Base-by-base conservation (phyloP, 1,284 basidiomycete genomes). In the Trichosporon coremiiforme region DNA sequence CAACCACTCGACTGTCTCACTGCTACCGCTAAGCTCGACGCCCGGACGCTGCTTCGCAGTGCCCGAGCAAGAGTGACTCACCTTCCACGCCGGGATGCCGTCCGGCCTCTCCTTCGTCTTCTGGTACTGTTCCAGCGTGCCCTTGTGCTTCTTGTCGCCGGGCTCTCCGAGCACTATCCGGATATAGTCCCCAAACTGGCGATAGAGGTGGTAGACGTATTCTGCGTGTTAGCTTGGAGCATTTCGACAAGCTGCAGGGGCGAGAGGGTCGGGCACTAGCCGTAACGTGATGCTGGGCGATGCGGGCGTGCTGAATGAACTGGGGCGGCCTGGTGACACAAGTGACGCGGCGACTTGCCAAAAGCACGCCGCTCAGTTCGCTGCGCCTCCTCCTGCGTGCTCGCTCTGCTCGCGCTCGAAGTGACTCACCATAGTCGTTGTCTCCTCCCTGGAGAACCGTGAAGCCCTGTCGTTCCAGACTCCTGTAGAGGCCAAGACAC, bases 61-160 rank as follows among this genome's bases (percentile, higher is more conserved):
- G 25, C 25, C 25, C 25, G 25, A 25, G 25, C 25, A 25, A 25
- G 25, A 38, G 15, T 17, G 22, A 69, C 74, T 45, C 69, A 75
- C 76, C 73, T 77, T 75, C 76, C 76, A 77, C 0, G 76, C 76
- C 0, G 76, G 76, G 38, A 77, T 71, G 22, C 76, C 76, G 45
- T 72, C 67, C 2, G 38, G 66, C 5, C 68, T 63, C 5, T 72
- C 25, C 1, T n/a, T 33, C 3, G 66, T 70, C 65, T 77, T 77
- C 41, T 63, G 33, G 25, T 69, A 69, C 50, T 66, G 50, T 3
- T 53, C 53, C 20, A 67, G 67, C 38, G 41, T 38, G 13, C 67
- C 65, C 35, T 72, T 67, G 55, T 68, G 64, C 5, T 64, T 60
- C 15, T 65, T 68, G 17, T 66, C 66, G 4, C 60, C 55, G 12